These are phyloP conservation scores for Posidonia oceanica DNA, from an alignment of 116 monocot genomes.

Conservation along the genomic window DNA sequence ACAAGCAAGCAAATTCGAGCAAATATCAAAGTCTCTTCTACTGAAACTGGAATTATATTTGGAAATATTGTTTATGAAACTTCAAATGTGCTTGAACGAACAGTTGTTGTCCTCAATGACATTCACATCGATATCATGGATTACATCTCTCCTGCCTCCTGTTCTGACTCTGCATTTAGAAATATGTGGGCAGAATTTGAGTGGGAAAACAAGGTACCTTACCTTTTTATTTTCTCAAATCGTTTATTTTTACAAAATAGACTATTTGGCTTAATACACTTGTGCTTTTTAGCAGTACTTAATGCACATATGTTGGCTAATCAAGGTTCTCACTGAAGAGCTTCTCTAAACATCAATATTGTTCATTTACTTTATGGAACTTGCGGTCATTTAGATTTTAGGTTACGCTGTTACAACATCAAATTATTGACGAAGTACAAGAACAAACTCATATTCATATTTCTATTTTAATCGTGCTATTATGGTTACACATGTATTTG, in stretches of 20 bases:
- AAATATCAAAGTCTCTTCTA: conserved; percentile 91
- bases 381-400: no score
- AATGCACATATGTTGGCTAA: no score
- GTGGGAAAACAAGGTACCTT: conserved; percentile 92
- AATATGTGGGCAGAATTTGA: conserved; percentile 99
- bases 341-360: no score
- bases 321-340: no score
- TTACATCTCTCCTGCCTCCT: conserved; percentile 78
- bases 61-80: conserved; percentile 94
- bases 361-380: no score
- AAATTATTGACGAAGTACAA: no score
- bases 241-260: neutral
- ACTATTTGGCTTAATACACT: neutral
- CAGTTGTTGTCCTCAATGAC: conserved; percentile 77
- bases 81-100: conserved; percentile 73
- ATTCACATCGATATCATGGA: conserved; percentile 96
- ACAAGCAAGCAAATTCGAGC: conserved; percentile 77
- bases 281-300: neutral
- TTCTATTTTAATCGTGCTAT: no score
- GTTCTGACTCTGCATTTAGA: conserved; percentile 75
- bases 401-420: no score
- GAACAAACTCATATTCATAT: no score
- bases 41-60: conserved; percentile 88
- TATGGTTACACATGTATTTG: no score
- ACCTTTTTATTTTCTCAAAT: neutral